A percentile compares a stretch with the other conserved stretches of the same genome.
Evolutionary conservation across 768 basidiomycete species (phyloP).

Genomic region (Boletus huronensis): DNA sequence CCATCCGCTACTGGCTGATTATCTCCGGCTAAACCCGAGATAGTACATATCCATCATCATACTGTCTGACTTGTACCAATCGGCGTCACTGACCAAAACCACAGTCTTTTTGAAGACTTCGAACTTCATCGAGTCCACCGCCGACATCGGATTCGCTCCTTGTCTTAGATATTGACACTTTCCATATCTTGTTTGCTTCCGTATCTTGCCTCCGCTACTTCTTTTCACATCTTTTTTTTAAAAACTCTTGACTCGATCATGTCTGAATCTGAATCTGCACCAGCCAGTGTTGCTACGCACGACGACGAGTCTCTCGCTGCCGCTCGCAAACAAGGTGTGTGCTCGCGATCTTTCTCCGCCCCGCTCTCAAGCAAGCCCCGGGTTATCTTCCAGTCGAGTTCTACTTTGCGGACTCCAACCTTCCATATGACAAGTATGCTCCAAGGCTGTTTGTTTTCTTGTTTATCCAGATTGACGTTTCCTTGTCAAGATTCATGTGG

Average conservation of each 20-base stretch:
- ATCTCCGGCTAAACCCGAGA: neutral
- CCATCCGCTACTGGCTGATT: too few species aligned
- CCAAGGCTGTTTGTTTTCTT: neutral
- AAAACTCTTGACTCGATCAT: conserved; percentile 13
- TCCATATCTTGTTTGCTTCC: neutral
- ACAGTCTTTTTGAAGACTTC: neutral
- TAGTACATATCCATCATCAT: neutral
- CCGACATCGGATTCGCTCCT: neutral
- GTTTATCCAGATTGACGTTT: neutral
- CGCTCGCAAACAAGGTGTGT: conserved; percentile 55
- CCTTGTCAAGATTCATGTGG: conserved; percentile 82
- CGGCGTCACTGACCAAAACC: neutral
- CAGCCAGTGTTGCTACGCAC: conserved; percentile 14
- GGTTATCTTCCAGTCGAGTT: conserved; percentile 67
- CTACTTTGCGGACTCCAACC: conserved; percentile 95
- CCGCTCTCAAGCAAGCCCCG: neutral
- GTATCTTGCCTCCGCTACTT: neutral
- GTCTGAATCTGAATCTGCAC: conserved; percentile 19
- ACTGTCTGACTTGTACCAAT: too few species aligned
- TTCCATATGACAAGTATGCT: conserved; percentile 81
- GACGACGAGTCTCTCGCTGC: conserved; percentile 44
- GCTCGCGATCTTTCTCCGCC: neutral
- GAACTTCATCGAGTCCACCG: neutral
- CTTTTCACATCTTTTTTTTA: neutral
- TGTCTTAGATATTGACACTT: neutral